A percentile compares a stretch with the other conserved stretches of the same genome.
Conservation (phyloP, 805 yeast species). For the Wickerhamomyces tratensis region DNA sequence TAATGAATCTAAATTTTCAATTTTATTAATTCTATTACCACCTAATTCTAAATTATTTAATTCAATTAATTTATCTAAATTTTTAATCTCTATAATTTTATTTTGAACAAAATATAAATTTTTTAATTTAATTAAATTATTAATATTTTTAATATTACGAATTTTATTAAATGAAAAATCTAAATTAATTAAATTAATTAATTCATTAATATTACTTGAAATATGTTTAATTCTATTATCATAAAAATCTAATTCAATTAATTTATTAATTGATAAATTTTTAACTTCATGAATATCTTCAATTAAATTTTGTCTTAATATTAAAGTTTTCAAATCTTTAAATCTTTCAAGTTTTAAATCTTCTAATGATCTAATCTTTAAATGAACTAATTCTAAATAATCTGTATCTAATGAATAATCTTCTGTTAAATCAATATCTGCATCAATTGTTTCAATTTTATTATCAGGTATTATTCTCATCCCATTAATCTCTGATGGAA, state of each 20-base stretch:
- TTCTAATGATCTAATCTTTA: conserved; percentile 55
- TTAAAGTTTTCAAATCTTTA: conserved; percentile 43
- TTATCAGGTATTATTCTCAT: conserved; percentile 21
- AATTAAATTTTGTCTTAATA: conserved; percentile 77
- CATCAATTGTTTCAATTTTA: conserved; percentile 43
- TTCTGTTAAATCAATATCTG: conserved; percentile 57
- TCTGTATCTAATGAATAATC: conserved; percentile 47
- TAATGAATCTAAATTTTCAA: conserved; percentile 49
- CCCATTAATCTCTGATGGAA: no score
- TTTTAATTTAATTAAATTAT: conserved; percentile 47
- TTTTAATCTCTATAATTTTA: conserved; percentile 63
- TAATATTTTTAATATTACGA: conserved; percentile 73
- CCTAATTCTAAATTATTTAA: conserved; percentile 79
- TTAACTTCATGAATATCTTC: conserved; percentile 68
- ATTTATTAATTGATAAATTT: conserved; percentile 39
- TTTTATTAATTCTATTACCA: conserved; percentile 63
- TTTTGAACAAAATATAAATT: conserved; percentile 85
- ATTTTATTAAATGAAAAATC: conserved; percentile 90
- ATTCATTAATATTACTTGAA: conserved; percentile 54
- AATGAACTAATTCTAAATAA: conserved; percentile 56
- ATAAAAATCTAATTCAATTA: conserved; percentile 67
- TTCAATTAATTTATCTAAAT: conserved; percentile 43
- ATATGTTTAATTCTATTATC: conserved; percentile 89
- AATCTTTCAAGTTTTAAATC: conserved; percentile 53
- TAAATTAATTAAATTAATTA: conserved; percentile 45